Percentiles rank a stretch among this genome's conserved stretches.
phyloP scores from a whole-genome alignment of 257 asterid genomes.

The Salvia miltiorrhiza region DNA sequence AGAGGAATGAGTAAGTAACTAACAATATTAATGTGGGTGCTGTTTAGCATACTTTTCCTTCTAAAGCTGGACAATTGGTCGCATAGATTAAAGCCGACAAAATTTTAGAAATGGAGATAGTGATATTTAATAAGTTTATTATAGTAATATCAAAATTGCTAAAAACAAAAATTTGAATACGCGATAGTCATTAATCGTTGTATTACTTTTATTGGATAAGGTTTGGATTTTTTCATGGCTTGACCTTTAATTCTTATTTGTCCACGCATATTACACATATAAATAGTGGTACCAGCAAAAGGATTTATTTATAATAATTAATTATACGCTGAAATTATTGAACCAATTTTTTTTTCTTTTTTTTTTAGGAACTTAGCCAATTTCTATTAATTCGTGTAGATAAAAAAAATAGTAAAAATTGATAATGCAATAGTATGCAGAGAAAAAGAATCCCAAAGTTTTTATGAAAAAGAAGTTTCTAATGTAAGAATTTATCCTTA shows the following conservation, averaged over 20 bases:
- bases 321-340: background rate
- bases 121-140: background rate
- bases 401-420: background rate
- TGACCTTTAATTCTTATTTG: constrained; percentile 8
- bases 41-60: no score
- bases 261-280: no score
- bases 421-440: no score
- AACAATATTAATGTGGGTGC: no score
- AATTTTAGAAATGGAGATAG: background rate
- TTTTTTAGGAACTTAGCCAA: no score
- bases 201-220: background rate
- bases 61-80: background rate
- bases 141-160: background rate
- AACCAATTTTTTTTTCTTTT: no score
- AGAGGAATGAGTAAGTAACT: no score
- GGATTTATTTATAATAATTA: background rate
- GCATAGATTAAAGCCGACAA: background rate
- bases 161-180: background rate
- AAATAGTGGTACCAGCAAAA: no score
- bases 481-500: no score
- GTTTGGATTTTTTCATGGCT: background rate
- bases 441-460: no score
- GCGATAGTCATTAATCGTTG: background rate
- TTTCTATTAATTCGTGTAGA: background rate
- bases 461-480: no score